Conservation (phyloP, 2,329 filamentous ascomycete species). For the Penicillium corylophilum region DNA sequence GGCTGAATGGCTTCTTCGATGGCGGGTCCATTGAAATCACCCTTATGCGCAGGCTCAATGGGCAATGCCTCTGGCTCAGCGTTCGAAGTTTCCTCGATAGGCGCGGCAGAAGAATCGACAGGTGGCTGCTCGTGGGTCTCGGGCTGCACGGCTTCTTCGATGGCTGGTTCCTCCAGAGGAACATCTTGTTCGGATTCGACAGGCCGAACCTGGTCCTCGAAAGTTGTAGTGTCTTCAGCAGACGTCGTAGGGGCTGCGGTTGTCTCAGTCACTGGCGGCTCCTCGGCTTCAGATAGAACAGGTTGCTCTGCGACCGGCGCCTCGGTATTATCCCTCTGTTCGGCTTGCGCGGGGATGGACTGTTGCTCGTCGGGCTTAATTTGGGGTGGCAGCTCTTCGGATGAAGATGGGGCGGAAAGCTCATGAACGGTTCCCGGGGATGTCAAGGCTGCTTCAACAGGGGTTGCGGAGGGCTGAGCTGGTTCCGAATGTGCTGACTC, state of each 20-base stretch:
- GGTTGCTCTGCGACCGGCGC: neutral
- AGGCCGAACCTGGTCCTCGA: neutral
- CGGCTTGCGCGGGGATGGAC: neutral
- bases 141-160: neutral
- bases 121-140: neutral
- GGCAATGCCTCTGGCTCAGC: neutral
- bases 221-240: neutral
- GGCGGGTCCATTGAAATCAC: neutral
- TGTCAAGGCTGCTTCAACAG: neutral
- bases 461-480: neutral
- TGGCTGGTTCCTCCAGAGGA: neutral
- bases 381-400: neutral
- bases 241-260: neutral
- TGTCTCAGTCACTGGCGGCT: neutral
- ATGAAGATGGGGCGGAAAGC: neutral
- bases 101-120: neutral
- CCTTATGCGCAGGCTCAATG: neutral
- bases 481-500: neutral
- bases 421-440: neutral
- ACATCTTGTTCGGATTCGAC: neutral
- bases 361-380: neutral
- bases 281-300: neutral
- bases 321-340: neutral
- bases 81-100: neutral
- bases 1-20: neutral